Conservation (phyloP, 169 alveolate species). For the Theileria sp. region DNA sequence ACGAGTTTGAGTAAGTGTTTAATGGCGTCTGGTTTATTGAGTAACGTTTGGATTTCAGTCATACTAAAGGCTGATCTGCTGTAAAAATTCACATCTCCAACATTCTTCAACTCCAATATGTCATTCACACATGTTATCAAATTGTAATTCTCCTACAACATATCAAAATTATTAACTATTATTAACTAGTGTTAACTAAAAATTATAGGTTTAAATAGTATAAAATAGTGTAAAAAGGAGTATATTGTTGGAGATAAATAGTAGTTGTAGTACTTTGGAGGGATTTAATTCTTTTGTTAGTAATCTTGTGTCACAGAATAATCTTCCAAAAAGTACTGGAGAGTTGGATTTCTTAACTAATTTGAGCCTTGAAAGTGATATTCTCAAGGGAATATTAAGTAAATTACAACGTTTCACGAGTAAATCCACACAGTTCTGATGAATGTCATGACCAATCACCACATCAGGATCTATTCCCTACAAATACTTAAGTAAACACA, state of each 20-base stretch:
- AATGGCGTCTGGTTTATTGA: constrained; percentile 40
- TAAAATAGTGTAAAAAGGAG: too few species aligned
- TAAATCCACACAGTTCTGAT: constrained; percentile 57
- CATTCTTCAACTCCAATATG: constrained; percentile 22
- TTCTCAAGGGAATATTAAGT: constrained; percentile 56
- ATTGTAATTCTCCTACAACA: constrained; percentile 59
- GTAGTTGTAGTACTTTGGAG: constrained; percentile 10
- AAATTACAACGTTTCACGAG: constrained; percentile 63
- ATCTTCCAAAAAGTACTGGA: constrained; percentile 56
- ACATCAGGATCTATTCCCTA: constrained; percentile 70
- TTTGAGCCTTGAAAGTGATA: constrained; percentile 64
- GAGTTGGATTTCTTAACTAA: constrained; percentile 25
- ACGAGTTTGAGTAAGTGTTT: constrained; percentile 50
- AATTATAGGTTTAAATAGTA: too few species aligned
- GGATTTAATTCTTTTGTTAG: constrained; percentile 59
- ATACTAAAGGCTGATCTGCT: constrained; percentile 38
- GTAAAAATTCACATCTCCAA: constrained; percentile 31
- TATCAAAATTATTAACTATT: too few species aligned
- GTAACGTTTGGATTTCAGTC: constrained; percentile 23
- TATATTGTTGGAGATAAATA: neutral
- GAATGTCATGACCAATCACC: constrained; percentile 69
- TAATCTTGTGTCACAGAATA: constrained; percentile 58
- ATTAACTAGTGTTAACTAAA: too few species aligned
- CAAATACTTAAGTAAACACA: neutral
- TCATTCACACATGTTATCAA: constrained; percentile 53